These are phyloP conservation scores for Phaeosphaeriaceae sp. DNA, from an alignment of 2,329 filamentous ascomycete species.

Conservation along the genomic window DNA sequence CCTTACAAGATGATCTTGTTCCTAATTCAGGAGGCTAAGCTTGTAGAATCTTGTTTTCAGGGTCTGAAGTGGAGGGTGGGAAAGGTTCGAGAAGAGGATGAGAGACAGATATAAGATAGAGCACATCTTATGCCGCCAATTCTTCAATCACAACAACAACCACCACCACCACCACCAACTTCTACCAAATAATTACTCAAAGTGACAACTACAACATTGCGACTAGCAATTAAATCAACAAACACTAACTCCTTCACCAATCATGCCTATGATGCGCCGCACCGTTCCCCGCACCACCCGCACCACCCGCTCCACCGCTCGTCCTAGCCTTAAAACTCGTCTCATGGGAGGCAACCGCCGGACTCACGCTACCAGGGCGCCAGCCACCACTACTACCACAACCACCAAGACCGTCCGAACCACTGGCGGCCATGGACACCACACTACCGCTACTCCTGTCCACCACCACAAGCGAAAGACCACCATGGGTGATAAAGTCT, in stretches of 20 bases:
- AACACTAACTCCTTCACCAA: slow-evolving; percentile 12
- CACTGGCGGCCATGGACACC: slow-evolving; percentile 44
- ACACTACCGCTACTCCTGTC: slow-evolving; percentile 27
- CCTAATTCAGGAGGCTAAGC: slow-evolving; percentile 9
- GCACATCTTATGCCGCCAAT: neutral
- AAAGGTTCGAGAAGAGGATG: slow-evolving; percentile 1
- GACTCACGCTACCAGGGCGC: slow-evolving; percentile 45
- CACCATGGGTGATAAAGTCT: slow-evolving; percentile 77
- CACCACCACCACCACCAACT: slow-evolving; percentile 5
- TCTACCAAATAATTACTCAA: slow-evolving; percentile 5
- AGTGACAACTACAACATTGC: too few relatives aligned
- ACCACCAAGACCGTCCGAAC: slow-evolving; percentile 53
- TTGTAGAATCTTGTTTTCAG: slow-evolving; percentile 32
- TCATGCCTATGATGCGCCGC: slow-evolving; percentile 40
- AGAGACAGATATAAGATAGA: slow-evolving; percentile 14
- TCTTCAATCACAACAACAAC: slow-evolving; percentile 8
- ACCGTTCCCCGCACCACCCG: slow-evolving; percentile 36
- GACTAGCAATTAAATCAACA: too few relatives aligned
- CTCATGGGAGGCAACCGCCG: slow-evolving; percentile 50
- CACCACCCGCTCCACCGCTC: slow-evolving; percentile 47
- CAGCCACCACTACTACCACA: slow-evolving; percentile 44
- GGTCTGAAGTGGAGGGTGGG: slow-evolving; percentile 4
- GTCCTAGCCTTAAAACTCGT: slow-evolving; percentile 61
- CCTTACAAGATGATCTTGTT: slow-evolving; percentile 14
- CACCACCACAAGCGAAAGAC: slow-evolving; percentile 72